Evolutionary conservation across 169 alveolate species (phyloP).

Genomic region (Plasmodium berghei): DNA sequence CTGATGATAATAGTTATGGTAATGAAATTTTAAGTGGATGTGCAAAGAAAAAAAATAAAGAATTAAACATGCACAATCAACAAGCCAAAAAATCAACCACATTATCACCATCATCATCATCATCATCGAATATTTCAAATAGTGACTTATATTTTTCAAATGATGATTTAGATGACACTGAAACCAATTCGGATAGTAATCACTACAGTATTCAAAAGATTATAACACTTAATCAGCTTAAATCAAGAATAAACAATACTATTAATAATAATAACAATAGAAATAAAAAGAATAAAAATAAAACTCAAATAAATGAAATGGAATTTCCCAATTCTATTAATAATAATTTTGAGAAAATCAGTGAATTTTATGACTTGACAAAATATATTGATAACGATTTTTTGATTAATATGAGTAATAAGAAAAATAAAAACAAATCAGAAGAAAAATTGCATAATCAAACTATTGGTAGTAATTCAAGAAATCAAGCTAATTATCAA

Average conservation of each 20-base stretch:
- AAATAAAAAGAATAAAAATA: neutral
- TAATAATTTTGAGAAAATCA: neutral
- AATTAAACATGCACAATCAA: slow-evolving; percentile 1
- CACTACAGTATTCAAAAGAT: slow-evolving; percentile 3
- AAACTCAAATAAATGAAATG: neutral
- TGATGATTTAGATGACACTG: slow-evolving; percentile 17
- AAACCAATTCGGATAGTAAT: slow-evolving; percentile 23
- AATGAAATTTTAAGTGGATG: neutral
- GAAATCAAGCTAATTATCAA: neutral
- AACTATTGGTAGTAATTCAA: neutral
- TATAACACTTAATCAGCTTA: slow-evolving; percentile 16
- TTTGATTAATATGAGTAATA: no score
- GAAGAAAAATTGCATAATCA: neutral
- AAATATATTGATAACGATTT: neutral
- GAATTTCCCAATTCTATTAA: neutral
- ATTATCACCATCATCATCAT: slow-evolving; percentile 23
- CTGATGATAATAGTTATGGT: slow-evolving; percentile 1
- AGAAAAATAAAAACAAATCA: neutral
- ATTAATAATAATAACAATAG: neutral
- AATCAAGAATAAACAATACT: slow-evolving; percentile 10
- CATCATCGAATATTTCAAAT: slow-evolving; percentile 33
- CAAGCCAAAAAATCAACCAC: neutral
- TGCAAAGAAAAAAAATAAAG: neutral
- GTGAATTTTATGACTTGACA: neutral
- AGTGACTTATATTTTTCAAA: slow-evolving; percentile 49